phyloP scores from a whole-genome alignment of 768 basidiomycete species.

The Kwoniella mangroviensis region DNA sequence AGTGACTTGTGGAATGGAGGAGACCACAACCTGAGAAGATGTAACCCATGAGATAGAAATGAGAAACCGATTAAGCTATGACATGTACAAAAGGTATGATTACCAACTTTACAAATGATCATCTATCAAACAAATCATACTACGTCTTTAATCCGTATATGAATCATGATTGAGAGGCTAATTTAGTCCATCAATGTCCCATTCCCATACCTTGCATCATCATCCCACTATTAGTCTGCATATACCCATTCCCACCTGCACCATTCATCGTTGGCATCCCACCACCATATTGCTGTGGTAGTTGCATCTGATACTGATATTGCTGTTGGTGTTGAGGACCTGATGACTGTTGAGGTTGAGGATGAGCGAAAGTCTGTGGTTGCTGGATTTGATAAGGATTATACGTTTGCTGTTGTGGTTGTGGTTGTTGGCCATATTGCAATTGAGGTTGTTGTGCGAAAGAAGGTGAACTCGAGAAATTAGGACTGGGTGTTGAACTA shows the following conservation, averaged over 20 bases:
- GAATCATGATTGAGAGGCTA: background rate
- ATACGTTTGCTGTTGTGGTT: constrained; percentile 2
- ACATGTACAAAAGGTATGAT: background rate
- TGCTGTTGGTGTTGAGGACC: constrained; percentile 2
- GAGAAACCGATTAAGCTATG: too few relatives aligned
- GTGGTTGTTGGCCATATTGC: background rate
- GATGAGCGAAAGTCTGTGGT: constrained; percentile 3
- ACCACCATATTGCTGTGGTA: constrained; percentile 1
- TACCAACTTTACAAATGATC: background rate
- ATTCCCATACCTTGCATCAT: constrained; percentile 13
- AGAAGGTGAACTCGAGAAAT: background rate
- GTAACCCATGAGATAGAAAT: too few relatives aligned
- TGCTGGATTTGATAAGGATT: background rate
- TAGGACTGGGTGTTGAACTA: constrained; percentile 5
- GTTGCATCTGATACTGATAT: constrained; percentile 4
- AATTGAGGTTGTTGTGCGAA: background rate
- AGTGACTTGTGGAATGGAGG: too few relatives aligned
- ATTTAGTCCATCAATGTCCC: background rate
- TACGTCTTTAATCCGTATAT: background rate
- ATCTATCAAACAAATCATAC: too few relatives aligned
- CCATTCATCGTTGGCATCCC: background rate
- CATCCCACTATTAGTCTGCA: constrained; percentile 2
- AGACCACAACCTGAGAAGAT: too few relatives aligned
- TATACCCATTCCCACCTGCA: background rate
- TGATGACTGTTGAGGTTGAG: background rate